phyloP scores from a whole-genome alignment of 768 basidiomycete genomes.

The Suillus ampliporus region DNA sequence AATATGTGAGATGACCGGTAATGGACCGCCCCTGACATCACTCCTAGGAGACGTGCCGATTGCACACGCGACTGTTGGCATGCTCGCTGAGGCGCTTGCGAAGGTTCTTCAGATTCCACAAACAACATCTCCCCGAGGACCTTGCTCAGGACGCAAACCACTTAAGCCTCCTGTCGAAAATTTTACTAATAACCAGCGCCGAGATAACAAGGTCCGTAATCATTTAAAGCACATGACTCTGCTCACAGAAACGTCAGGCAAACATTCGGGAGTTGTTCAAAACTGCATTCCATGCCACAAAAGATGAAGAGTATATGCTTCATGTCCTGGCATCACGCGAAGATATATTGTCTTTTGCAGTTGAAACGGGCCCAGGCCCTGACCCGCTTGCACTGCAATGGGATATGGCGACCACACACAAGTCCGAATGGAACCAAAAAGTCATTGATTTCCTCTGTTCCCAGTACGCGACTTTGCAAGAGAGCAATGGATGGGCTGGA shows the following conservation, averaged over 20 bases:
- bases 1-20: not conserved
- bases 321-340: not conserved
- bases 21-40: not conserved
- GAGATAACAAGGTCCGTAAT: not conserved
- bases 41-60: not conserved
- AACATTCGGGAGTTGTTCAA: not conserved
- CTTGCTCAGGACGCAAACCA: not conserved
- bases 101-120: not conserved
- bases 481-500: not conserved
- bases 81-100: not conserved
- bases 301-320: slow-evolving; percentile 1
- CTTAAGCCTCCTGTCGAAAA: not conserved
- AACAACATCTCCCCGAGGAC: not conserved
- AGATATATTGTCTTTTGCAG: not conserved
- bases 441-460: not conserved
- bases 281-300: not conserved
- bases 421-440: not conserved
- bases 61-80: not conserved
- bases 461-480: not conserved
- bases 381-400: slow-evolving; percentile 1
- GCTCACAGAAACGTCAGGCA: not conserved
- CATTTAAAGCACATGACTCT: not conserved
- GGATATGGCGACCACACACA: slow-evolving; percentile 1
- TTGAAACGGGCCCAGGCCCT: not conserved
- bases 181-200: not conserved